Evolutionary conservation across 306 rosid species (phyloP).

Genomic region (Cercis canadensis): DNA sequence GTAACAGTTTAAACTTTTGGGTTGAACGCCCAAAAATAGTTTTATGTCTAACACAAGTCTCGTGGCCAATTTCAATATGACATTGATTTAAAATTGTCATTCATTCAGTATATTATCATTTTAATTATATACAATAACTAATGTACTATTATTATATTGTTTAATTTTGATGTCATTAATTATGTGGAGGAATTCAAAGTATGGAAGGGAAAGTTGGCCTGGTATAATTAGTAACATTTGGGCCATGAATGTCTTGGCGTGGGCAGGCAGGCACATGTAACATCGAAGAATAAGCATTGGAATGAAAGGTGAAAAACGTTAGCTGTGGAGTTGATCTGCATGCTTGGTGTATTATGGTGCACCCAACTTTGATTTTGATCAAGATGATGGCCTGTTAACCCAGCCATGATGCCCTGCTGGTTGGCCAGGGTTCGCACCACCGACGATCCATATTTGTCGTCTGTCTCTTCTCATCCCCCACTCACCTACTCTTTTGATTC

Average conservation of each 20-base stretch:
- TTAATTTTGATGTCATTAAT: no score
- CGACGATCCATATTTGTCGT: conserved; percentile 39
- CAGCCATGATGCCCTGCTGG: conserved; percentile 43
- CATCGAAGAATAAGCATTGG: conserved; percentile 26
- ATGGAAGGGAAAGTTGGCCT: no score
- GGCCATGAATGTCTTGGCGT: conserved; percentile 61
- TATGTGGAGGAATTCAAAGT: no score
- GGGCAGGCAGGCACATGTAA: conserved; percentile 26
- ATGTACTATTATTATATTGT: no score
- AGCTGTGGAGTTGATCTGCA: not conserved
- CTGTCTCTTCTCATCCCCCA: conserved; percentile 30
- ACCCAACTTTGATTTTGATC: conserved; percentile 21
- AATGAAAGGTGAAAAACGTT: conserved; percentile 17
- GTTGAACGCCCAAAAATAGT: no score
- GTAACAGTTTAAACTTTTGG: no score
- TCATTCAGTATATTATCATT: no score
- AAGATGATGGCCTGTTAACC: conserved; percentile 36
- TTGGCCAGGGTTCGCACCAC: conserved; percentile 47
- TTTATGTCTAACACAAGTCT: no score
- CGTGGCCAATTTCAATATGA: no score
- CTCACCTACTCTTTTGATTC: conserved; percentile 49
- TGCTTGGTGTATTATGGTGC: conserved; percentile 19
- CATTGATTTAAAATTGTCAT: no score
- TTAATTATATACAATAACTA: no score
- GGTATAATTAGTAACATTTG: conserved; percentile 7